phyloP scores from a whole-genome alignment of 2,329 filamentous ascomycete species.

The Grosmannia serpens region DNA sequence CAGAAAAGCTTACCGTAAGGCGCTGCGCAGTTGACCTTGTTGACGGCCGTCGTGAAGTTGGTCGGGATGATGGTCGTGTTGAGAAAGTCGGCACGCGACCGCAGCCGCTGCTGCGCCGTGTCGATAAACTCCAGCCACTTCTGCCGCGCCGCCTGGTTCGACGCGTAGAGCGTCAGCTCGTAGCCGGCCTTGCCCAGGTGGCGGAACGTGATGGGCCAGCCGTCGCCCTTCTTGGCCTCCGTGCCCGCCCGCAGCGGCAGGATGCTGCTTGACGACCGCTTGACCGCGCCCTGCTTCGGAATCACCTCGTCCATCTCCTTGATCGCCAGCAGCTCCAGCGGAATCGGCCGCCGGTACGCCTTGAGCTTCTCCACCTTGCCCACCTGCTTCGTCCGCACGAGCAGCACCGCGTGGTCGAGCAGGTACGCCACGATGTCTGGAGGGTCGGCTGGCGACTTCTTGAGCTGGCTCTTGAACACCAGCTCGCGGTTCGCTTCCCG shows the following conservation, averaged over 20 bases:
- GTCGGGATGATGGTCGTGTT: slow-evolving; percentile 54
- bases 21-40: slow-evolving; percentile 88
- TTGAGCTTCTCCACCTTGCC: slow-evolving; percentile 93
- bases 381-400: slow-evolving; percentile 81
- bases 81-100: slow-evolving; percentile 85
- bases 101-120: slow-evolving; percentile 73
- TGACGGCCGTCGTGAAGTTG: slow-evolving; percentile 51
- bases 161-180: slow-evolving; percentile 78
- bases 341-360: slow-evolving; percentile 87
- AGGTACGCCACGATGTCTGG: slow-evolving; percentile 89
- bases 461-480: slow-evolving; percentile 87
- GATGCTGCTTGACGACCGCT: slow-evolving; percentile 76
- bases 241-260: slow-evolving; percentile 37
- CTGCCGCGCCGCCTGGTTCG: slow-evolving; percentile 73
- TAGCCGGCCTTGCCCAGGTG: slow-evolving; percentile 94
- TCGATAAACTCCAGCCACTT: slow-evolving; percentile 98
- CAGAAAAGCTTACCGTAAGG: slow-evolving; percentile 59
- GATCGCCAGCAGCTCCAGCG: slow-evolving; percentile 83
- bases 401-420: slow-evolving; percentile 88
- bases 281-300: slow-evolving; percentile 65
- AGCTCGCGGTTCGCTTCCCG: slow-evolving; percentile 89
- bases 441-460: slow-evolving; percentile 80
- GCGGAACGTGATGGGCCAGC: slow-evolving; percentile 90
- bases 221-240: slow-evolving; percentile 55
- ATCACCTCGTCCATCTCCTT: slow-evolving; percentile 96